These are phyloP conservation scores for Fusarium tuaranense DNA, from an alignment of 2,329 filamentous ascomycete species.

Conservation along the genomic window DNA sequence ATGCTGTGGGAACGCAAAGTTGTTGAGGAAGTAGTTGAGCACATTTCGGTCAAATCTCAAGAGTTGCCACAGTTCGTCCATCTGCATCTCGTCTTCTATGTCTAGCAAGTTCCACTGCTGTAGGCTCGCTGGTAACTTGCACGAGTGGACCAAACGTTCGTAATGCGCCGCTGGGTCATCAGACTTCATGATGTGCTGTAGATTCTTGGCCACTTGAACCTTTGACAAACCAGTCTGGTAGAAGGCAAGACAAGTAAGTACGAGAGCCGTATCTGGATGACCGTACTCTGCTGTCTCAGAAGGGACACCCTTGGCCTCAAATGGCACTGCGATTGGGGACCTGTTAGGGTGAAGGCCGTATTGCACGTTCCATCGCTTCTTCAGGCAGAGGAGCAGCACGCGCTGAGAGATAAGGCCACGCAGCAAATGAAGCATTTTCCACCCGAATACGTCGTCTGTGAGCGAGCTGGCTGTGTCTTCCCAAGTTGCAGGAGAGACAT, in stretches of 20 bases:
- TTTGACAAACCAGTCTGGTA: constrained; percentile 71
- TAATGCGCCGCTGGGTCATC: constrained; percentile 70
- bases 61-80: constrained; percentile 61
- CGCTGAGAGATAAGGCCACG: constrained; percentile 71
- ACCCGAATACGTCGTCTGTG: constrained; percentile 49
- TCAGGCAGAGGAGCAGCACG: constrained; percentile 68
- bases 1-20: constrained; percentile 73
- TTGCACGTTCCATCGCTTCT: constrained; percentile 75
- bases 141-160: constrained; percentile 58
- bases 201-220: constrained; percentile 59
- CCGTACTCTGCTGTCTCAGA: constrained; percentile 73
- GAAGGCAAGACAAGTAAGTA: constrained; percentile 74
- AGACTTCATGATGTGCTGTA: constrained; percentile 64
- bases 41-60: constrained; percentile 59
- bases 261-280: constrained; percentile 74
- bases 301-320: constrained; percentile 73
- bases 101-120: constrained; percentile 69
- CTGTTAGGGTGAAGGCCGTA: constrained; percentile 69
- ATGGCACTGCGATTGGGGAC: constrained; percentile 74
- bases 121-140: constrained; percentile 58
- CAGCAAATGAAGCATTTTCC: constrained; percentile 61
- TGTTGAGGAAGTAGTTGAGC: constrained; percentile 71
- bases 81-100: constrained; percentile 65
- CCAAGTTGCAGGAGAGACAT: background rate
- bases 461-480: constrained; percentile 32